Evolutionary conservation across 352 stramenopile genomes (phyloP), one percentile per base, ranked within the genome.

Genomic region (Globisporangium ultimum): DNA sequence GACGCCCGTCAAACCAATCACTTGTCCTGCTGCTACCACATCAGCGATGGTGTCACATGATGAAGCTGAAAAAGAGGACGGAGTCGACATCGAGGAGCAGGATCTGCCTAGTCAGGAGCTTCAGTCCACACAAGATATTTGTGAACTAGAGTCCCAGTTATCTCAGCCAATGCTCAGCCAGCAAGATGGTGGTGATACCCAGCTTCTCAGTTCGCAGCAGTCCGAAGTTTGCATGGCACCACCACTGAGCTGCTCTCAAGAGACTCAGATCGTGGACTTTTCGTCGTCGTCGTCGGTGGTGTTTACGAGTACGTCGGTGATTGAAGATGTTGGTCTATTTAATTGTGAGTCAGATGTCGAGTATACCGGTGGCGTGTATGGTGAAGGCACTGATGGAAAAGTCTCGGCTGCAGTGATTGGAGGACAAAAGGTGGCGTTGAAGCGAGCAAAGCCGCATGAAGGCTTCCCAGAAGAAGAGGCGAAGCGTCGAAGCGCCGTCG

Each of bases 341-440:
- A 94, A 94, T 57, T 94, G 84, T 48, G 79, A 90, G 48, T 60
- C 60, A 8, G 84, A 94, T 41, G 84, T 89, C 20, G 82, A 94
- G 62, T 94, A 87, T 56, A 88, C 84, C 12, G 84, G 84, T 47
- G 82, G 84, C 14, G 70, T 91, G 24, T 94, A 94, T 53, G 84
- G 84, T 36, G 84, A 94, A 88, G 84, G 84, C 20, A 94, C 84
- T 0, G 84, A 94, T 49, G 84, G 84, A 32, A 91, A 90, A 52
- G 84, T 94, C 36, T 77, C 72, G 9, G 84, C 84, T 17, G 82
- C 80, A 15, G 83, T 89, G 54, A 87, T 94, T 34, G 71, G 79
- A 17, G 84, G 82, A 0, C 84, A 92, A 20, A 94, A 94, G 56
- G 69, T 94, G 20, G 84, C 84, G 4, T 69, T 94, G n/a, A 94